A percentile compares a stretch with the other conserved stretches of the same genome.
Conservation (phyloP, 768 basidiomycete genomes). For the Sarcodon sp. region DNA sequence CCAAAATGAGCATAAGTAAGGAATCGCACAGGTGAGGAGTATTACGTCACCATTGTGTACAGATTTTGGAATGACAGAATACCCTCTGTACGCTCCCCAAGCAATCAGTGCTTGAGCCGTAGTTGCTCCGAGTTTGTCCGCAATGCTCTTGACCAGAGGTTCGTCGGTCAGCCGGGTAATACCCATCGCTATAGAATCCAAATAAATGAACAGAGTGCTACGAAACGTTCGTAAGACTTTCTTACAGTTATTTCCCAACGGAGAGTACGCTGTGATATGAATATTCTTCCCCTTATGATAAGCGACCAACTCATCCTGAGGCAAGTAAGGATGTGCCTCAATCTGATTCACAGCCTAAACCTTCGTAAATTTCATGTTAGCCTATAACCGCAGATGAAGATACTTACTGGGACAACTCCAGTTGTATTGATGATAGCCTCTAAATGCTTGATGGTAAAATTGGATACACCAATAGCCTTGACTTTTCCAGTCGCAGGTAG, state of each 20-base stretch:
- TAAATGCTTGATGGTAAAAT: constrained; percentile 59
- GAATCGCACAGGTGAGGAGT: neutral
- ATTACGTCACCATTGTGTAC: constrained; percentile 36
- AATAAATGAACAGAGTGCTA: neutral
- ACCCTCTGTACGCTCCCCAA: constrained; percentile 66
- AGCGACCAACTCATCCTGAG: constrained; percentile 58
- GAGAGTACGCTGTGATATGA: constrained; percentile 56
- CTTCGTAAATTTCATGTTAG: neutral
- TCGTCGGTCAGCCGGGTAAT: constrained; percentile 60
- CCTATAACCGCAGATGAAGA: neutral
- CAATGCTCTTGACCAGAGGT: constrained; percentile 45
- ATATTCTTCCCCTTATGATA: constrained; percentile 62
- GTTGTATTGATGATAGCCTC: constrained; percentile 58
- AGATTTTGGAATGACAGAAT: constrained; percentile 78
- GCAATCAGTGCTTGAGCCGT: constrained; percentile 77
- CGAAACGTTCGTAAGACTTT: neutral
- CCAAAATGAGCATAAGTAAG: neutral
- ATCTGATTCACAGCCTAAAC: constrained; percentile 59
- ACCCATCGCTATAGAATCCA: constrained; percentile 31
- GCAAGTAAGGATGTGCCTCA: constrained; percentile 72
- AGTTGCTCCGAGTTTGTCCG: constrained; percentile 46
- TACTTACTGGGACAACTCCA: constrained; percentile 54
- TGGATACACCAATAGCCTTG: constrained; percentile 67
- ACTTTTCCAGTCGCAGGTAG: constrained; percentile 63
- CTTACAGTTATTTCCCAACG: constrained; percentile 72